Conservation (phyloP, 768 basidiomycete species). For the Tylopilus subfusipes region DNA sequence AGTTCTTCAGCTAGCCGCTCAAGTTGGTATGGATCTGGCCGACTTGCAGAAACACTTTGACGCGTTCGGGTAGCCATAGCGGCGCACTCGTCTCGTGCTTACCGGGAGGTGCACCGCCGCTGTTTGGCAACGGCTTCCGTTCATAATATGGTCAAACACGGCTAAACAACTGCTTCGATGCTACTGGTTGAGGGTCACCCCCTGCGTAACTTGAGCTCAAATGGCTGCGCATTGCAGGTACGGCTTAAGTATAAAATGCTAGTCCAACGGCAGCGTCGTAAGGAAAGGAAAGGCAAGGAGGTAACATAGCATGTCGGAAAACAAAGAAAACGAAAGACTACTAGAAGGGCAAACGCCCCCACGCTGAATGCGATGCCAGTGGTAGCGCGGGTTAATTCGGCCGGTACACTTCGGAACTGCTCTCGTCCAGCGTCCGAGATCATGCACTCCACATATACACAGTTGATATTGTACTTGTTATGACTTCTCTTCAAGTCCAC, state of each 20-base stretch:
- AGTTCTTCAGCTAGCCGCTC: conserved; percentile 74
- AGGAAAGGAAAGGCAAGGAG: background rate
- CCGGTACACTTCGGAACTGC: background rate
- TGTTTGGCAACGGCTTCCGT: conserved; percentile 25
- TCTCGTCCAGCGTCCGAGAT: background rate
- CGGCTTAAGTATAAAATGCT: background rate
- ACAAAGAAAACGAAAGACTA: background rate
- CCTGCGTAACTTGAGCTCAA: too few relatives aligned
- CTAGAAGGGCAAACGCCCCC: background rate
- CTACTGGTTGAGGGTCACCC: too few relatives aligned
- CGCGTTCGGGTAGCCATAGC: conserved; percentile 19
- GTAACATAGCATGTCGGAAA: background rate
- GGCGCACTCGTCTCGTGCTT: background rate
- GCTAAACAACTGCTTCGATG: background rate
- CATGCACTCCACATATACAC: background rate
- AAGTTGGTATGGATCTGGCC: conserved; percentile 59
- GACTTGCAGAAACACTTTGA: conserved; percentile 11
- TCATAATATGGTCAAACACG: conserved; percentile 25
- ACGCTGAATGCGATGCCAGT: background rate
- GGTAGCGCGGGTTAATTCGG: background rate
- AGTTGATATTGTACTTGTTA: background rate
- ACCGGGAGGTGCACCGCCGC: background rate
- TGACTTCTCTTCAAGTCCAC: conserved; percentile 62
- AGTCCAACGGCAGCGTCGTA: background rate
- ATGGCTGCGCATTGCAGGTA: background rate